Conservation (phyloP, 495 filamentous ascomycete species). For the Aspergillus olivimuriae region DNA sequence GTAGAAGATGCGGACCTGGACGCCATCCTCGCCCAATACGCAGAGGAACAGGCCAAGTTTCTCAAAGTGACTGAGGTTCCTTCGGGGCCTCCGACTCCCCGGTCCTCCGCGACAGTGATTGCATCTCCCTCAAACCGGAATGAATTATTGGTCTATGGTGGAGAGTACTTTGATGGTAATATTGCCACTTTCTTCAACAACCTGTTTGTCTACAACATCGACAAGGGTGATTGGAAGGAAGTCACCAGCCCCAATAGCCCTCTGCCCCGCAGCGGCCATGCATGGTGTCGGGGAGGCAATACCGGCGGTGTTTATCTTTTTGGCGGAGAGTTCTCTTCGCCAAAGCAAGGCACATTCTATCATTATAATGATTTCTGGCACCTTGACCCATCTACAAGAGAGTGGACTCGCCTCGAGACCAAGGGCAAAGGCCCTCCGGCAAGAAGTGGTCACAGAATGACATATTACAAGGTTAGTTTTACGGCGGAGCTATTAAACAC, state of each 20-base stretch:
- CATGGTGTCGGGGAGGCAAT: slow-evolving; percentile 84
- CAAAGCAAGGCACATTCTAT: slow-evolving; percentile 97
- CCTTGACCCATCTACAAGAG: slow-evolving; percentile 69
- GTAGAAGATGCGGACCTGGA: slow-evolving; percentile 92
- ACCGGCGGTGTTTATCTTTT: slow-evolving; percentile 84
- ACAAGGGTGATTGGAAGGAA: slow-evolving; percentile 78
- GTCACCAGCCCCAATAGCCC: slow-evolving; percentile 89
- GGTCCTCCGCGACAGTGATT: slow-evolving; percentile 72
- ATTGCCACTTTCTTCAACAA: slow-evolving; percentile 61
- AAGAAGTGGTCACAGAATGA: slow-evolving; percentile 90
- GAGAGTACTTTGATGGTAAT: slow-evolving; percentile 63
- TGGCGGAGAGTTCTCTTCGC: slow-evolving; percentile 69
- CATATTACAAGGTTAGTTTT: slow-evolving; percentile 72
- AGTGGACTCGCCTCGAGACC: slow-evolving; percentile 84
- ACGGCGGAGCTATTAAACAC: no score
- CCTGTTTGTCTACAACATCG: slow-evolving; percentile 83
- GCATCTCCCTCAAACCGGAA: slow-evolving; percentile 79
- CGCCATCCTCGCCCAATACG: slow-evolving; percentile 89
- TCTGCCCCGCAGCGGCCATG: slow-evolving; percentile 84
- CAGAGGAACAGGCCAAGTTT: slow-evolving; percentile 77
- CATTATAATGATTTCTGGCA: slow-evolving; percentile 99
- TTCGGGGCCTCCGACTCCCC: slow-evolving; percentile 68
- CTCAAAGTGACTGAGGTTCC: slow-evolving; percentile 83
- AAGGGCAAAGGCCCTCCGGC: slow-evolving; percentile 88
- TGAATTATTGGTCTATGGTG: slow-evolving; percentile 89